Base-by-base conservation (phyloP, 2,329 filamentous ascomycete genomes). In the Colletotrichum graminicola region DNA sequence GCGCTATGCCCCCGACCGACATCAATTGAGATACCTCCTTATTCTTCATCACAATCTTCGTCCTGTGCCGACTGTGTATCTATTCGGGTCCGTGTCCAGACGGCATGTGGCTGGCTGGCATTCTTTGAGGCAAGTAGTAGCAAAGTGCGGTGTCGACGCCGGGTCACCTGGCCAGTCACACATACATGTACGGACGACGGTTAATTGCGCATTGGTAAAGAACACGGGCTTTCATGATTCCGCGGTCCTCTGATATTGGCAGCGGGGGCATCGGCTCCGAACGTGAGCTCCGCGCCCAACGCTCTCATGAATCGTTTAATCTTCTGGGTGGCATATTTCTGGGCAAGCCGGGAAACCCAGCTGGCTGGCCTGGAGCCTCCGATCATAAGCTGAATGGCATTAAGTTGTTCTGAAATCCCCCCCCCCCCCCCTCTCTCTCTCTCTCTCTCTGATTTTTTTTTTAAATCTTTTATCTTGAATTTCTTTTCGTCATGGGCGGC, bases 21-120 rank as follows among this genome's bases (percentile, higher is more conserved):
- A 67, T 71, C 67, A 61, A 74, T 63, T 60, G 66, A 74, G 73
- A 74, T 73, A 71, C 71, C 73, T 74, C 43, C 67, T 62, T 57
- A 39, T 49, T 32, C 69, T 60, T 67, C n/a, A 62, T 18, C 11
- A 26, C 29, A 23, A 3, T 21, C 12, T 41, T 8, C 32, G 6
- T 52, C n/a, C 14, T 1, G 5, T 26, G 3, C 36, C 8, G n/a
- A 29, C 55, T 21, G 7, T 41, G n/a, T 18, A 10, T 26, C 34
- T 2, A 10, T 23, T 23, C 14, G 21, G 32, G 21, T n/a, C 18
- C 23, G 52, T 36, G 32, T 36, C 12, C 10, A n/a, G 52, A 34
- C n/a, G 5, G 32, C 34, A 14, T 11, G 12, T 4, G 5, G 21
- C 21, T 36, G 29, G 21, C 21, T 36, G 5, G 12, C 52, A 34